These are phyloP conservation scores for Eucalyptus curtisii DNA, from an alignment of 345 rosid genomes.

Conservation along the genomic window DNA sequence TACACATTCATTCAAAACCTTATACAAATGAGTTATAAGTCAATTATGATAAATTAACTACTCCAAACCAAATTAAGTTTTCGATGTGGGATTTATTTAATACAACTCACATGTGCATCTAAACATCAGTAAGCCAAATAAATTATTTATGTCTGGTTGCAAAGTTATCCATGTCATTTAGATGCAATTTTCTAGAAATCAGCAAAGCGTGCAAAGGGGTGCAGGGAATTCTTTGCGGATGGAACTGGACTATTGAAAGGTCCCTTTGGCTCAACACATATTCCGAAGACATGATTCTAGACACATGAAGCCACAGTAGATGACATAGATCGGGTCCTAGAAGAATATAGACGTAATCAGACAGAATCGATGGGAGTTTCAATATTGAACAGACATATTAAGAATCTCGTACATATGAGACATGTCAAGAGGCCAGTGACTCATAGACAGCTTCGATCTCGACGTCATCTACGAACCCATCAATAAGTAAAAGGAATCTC, in stretches of 20 bases:
- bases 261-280: background rate
- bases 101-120: background rate
- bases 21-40: background rate
- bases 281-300: background rate
- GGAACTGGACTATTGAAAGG: background rate
- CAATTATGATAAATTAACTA: background rate
- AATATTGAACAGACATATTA: background rate
- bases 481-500: background rate
- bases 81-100: background rate
- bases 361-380: background rate
- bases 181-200: background rate
- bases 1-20: rapidly evolving
- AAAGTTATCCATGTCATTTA: background rate
- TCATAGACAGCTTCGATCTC: background rate
- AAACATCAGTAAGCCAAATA: background rate
- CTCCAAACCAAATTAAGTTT: background rate
- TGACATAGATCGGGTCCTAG: background rate
- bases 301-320: background rate
- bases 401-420: background rate
- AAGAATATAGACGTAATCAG: background rate
- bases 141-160: background rate
- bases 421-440: background rate
- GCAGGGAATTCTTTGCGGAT: background rate
- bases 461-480: background rate
- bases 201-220: background rate